These are phyloP conservation scores for Leccinum longicurvipes DNA, from an alignment of 768 basidiomycete genomes.

Conservation along the genomic window DNA sequence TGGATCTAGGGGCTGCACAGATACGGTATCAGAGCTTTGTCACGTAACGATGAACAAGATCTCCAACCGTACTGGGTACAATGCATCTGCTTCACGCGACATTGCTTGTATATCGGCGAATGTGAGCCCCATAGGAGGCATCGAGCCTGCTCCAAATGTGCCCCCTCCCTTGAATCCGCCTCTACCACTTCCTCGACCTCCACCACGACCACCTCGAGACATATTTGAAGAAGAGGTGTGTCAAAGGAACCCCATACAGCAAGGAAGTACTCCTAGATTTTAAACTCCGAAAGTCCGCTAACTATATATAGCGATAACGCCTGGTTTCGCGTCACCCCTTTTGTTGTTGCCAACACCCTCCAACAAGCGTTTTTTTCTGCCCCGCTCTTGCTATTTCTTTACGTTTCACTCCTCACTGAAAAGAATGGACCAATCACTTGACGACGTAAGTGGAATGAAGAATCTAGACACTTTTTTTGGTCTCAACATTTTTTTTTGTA, in stretches of 20 bases:
- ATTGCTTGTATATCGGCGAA: slow-evolving; percentile 77
- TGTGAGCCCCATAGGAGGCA: slow-evolving; percentile 76
- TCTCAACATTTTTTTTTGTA: slow-evolving; percentile 29
- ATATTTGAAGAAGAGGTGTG: slow-evolving; percentile 29
- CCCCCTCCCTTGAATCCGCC: slow-evolving; percentile 55
- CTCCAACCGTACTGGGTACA: slow-evolving; percentile 71
- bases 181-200: slow-evolving; percentile 53
- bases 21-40: slow-evolving; percentile 18
- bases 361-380: background rate
- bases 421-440: slow-evolving; percentile 82
- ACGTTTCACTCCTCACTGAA: slow-evolving; percentile 4
- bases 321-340: slow-evolving; percentile 27
- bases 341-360: slow-evolving; percentile 22
- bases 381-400: background rate
- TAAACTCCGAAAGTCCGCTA: slow-evolving; percentile 27
- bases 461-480: slow-evolving; percentile 6
- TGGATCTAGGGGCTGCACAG: slow-evolving; percentile 53
- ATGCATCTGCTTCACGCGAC: slow-evolving; percentile 69
- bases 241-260: slow-evolving; percentile 5
- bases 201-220: slow-evolving; percentile 51
- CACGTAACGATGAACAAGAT: slow-evolving; percentile 16
- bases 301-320: slow-evolving; percentile 16
- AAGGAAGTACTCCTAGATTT: slow-evolving; percentile 1
- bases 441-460: slow-evolving; percentile 55
- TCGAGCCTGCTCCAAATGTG: slow-evolving; percentile 32